Conservation (phyloP, 2,329 filamentous ascomycete genomes). For the Colletotrichum camelliae region DNA sequence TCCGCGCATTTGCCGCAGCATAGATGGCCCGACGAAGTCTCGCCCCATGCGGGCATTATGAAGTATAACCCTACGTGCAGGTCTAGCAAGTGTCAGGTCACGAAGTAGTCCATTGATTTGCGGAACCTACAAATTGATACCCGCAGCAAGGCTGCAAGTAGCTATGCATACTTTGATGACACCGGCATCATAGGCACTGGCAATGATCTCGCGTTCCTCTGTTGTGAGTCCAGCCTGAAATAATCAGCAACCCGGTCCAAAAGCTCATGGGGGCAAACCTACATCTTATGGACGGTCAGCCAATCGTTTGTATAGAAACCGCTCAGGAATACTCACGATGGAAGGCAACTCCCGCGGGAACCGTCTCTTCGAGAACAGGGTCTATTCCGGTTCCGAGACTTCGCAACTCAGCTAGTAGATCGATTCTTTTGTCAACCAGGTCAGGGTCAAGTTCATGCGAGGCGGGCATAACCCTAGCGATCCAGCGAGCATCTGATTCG, state of each 20-base stretch:
- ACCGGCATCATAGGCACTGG: constrained; percentile 72
- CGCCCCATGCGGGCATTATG: constrained; percentile 79
- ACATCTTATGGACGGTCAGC: constrained; percentile 37
- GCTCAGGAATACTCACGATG: constrained; percentile 61
- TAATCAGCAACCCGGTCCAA: constrained; percentile 25
- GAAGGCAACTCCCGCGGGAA: constrained; percentile 73
- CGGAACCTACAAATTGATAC: constrained; percentile 69
- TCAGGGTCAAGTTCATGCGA: constrained; percentile 48
- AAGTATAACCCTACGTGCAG: constrained; percentile 75
- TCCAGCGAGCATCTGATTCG: constrained; percentile 71
- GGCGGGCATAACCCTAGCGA: constrained; percentile 69
- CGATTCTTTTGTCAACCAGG: constrained; percentile 62
- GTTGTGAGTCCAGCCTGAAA: constrained; percentile 70
- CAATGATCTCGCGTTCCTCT: constrained; percentile 76
- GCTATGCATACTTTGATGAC: constrained; percentile 74
- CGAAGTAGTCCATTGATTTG: background rate
- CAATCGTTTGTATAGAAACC: background rate
- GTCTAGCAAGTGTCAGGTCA: constrained; percentile 34
- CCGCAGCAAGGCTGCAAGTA: constrained; percentile 81
- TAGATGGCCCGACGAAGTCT: constrained; percentile 77
- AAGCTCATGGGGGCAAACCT: constrained; percentile 4
- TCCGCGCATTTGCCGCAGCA: constrained; percentile 83
- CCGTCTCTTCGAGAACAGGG: constrained; percentile 65
- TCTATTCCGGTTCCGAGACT: constrained; percentile 72
- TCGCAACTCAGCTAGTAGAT: constrained; percentile 70